Evolutionary conservation across 192 early-diverging fungal species (phyloP), one percentile per base, ranked within the genome.

Genomic region (Chytriomyces hyalinus): DNA sequence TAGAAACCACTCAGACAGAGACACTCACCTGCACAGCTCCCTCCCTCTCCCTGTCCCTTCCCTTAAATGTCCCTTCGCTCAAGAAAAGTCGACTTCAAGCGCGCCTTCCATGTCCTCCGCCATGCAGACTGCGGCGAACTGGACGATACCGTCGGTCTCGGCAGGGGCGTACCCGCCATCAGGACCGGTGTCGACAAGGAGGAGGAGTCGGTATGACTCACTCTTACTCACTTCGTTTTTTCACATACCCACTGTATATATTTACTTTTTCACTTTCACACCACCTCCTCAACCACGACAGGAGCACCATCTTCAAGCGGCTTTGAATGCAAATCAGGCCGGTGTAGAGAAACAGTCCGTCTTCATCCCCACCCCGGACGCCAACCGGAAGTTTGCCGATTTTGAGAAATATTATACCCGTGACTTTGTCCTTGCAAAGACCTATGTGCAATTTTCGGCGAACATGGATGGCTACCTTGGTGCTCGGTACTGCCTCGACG

Each of bases 221-320:
- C 4, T 57, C 20, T 57, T 13, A 57, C 20, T n/a, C 20, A 57
- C 20, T 57, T 57, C 53, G 13, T 57, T 20, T 57, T 20, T 20
- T 57, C 36, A 36, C 36, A 36, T 36, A 0, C 24, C 36, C 36
- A 36, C 36, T 36, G 36, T 36, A 2, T 1, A 36, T 36, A 36
- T 36, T 36, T 36, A 36, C 36, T 36, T 36, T 36, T 36, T 36
- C 36, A 36, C 36, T 36, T 36, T 36, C 36, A 36, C 36, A 36
- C 36, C 36, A 4, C 36, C 36, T 36, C 36, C 36, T 36, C 36
- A 36, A 36, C 36, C 36, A 36, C 13, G 26, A 20, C 84, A 95
- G 94, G 94, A 98, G 85, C 93, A 95, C 81, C 96, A 99, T 77
- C 86, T 98, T 69, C 96, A 96, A 90, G 94, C 92, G 20, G 96